Base-by-base conservation (phyloP, 768 basidiomycete species). In the Pisolithus marmoratus region DNA sequence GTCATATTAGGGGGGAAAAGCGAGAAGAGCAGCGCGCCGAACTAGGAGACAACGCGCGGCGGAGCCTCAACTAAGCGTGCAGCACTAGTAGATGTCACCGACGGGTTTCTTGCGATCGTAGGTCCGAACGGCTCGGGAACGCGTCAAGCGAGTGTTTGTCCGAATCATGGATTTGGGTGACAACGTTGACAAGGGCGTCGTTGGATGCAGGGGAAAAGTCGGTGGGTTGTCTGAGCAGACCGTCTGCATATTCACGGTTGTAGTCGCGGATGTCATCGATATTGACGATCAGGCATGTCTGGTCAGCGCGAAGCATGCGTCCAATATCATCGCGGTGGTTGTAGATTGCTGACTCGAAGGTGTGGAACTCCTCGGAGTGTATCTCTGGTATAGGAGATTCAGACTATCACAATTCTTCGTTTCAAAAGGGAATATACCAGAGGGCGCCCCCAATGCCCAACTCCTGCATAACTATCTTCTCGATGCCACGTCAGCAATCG, bases 91-190 rank as follows among this genome's bases (percentile, higher is more conserved):
- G 55, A 38, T 11, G 48, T 51, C 8, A 56, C 58, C 4, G 69
- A 60, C 22, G 68, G 66, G 38, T 99, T 99, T 72, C 95, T 93
- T 14, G 83, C 94, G 1, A 97, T 99, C 57, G 95, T 98, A 7
- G 96, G 96, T 2, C 95, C 96, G 2, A 99, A 99, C 62, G 95
- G 96, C 11, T 94, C 90, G 6, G 96, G 96, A 3, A n/a, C n/a
- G n/a, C n/a, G n/a, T 82, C 76, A 51, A 91, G 82, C 43, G 87
- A 82, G 70, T 94, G 85, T 72, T 94, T 94, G 43, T 86, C 80
- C 15, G 77, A 70, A 62, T 93, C 89, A 60, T 86, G 83, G 5
- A 87, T 74, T 59, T 81, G 82, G 60, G 86, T 74, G 47, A 94
- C 82, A 52, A 93, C 75, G 46, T 81, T 83, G 9, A 73, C 63